phyloP scores from a whole-genome alignment of 139 green algal genomes.

The Closterium sp. region DNA sequence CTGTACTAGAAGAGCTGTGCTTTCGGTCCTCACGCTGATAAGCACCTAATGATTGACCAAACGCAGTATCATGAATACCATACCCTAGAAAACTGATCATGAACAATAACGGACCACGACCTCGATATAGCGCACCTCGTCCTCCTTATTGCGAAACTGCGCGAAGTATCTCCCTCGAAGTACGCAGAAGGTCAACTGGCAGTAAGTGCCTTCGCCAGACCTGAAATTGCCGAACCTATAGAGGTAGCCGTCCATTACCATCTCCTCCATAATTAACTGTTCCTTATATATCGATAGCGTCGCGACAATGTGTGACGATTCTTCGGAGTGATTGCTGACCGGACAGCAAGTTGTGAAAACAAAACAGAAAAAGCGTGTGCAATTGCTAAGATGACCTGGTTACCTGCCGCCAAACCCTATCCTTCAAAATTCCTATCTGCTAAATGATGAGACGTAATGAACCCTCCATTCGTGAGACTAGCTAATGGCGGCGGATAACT shows the following conservation, averaged over 20 bases:
- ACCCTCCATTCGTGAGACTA: not conserved
- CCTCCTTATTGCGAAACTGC: not conserved
- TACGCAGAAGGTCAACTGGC: not conserved
- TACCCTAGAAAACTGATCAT: not conserved
- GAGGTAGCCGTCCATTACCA: not conserved
- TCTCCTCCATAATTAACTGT: not conserved
- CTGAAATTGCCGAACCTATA: not conserved
- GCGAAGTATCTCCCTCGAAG: not conserved
- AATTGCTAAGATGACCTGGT: not conserved
- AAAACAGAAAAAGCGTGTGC: no score
- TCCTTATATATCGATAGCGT: no score
- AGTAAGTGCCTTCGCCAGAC: not conserved
- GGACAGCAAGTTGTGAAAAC: not conserved
- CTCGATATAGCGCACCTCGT: not conserved
- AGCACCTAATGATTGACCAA: not conserved
- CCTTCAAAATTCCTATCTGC: not conserved
- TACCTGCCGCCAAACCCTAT: not conserved
- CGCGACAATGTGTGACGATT: not conserved
- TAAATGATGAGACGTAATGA: not conserved
- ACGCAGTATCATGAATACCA: not conserved
- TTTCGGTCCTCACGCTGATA: not conserved
- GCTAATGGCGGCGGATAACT: not conserved
- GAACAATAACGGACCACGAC: not conserved
- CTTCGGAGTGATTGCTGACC: not conserved
- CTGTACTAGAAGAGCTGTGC: not conserved